Base-by-base conservation (phyloP, 2,329 filamentous ascomycete genomes). In the Aspergillus pseudoglaucus region DNA sequence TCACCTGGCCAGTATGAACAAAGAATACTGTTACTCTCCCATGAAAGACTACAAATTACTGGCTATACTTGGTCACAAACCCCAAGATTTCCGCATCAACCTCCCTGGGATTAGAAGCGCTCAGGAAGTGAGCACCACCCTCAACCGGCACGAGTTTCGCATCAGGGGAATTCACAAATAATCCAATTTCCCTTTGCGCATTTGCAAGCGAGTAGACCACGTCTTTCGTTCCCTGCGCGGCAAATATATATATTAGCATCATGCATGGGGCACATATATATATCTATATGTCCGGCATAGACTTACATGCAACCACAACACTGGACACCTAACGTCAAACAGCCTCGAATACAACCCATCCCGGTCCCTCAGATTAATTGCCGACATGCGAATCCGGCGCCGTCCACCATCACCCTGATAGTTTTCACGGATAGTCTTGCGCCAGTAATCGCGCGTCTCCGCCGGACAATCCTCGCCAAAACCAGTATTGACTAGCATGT, bases 381-480 rank as follows among this genome's bases (percentile, higher is more conserved):
- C 66, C n/a, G 74, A 73, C 75, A 77, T 76, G 1, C 75, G 64
- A 4, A 69, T 64, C 27, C 72, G 66, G 46, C 62, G 62, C 30
- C 75, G 62, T 0, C 77, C 77, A 8, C 74, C 74, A 44, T 80
- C 73, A 2, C 75, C 77, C 3, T 53, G 49, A 53, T 79, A 80
- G 35, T 72, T 73, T 3, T 61, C 55, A 51, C 72, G 67, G 46
- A 77, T 67, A 7, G 64, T 67, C n/a, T 66, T 54, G 0, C 49
- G 58, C 77, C 75, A 79, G 56, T 67, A 75, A 0, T 68, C 64
- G 3, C 68, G 59, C 3, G 62, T 56, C 5, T 71, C 68, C 1
- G 62, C 48, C 1, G 66, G 50, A 22, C 63, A 67, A 23, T 67
- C 59, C 44, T 70, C 64, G 6, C 73, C 75, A 50, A 79, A 74